Evolutionary conservation across 768 basidiomycete species (phyloP).

Genomic region (Sporobolomyces phaffii): DNA sequence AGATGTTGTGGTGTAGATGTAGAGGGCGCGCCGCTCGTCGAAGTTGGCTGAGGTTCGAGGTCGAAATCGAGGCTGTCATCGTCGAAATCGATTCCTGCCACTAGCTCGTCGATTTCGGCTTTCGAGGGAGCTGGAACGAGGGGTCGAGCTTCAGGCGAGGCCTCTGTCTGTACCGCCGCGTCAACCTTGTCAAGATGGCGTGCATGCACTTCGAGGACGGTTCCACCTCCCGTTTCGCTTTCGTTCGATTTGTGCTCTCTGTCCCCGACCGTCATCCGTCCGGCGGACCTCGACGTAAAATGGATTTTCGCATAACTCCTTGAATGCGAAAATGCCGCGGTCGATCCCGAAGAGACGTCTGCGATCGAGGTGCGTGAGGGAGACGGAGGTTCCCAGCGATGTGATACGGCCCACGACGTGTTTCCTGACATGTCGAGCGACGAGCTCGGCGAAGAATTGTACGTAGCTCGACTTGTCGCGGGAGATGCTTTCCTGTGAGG

Average conservation of each 20-base stretch:
- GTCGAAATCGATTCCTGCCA: constrained; percentile 20
- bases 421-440: neutral
- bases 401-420: neutral
- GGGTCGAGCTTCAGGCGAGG: neutral
- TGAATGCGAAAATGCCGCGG: constrained; percentile 3
- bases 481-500: neutral
- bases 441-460: neutral
- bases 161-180: neutral
- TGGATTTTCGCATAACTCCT: neutral
- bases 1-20: neutral
- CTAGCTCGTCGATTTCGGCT: constrained; percentile 13
- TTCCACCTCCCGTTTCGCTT: neutral
- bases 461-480: neutral
- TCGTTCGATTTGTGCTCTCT: neutral
- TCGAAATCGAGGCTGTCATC: neutral
- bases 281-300: neutral
- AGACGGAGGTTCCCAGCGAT: constrained; percentile 24
- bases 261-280: neutral
- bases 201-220: neutral
- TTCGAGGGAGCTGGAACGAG: neutral
- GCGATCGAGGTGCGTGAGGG: neutral
- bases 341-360: neutral
- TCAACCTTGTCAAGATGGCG: neutral
- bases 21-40: too few species aligned
- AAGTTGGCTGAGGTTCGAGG: neutral